A percentile compares a stretch with the other conserved stretches of the same genome.
Conservation (phyloP, 2,329 filamentous ascomycete genomes). For the Shiraia bambusicola region DNA sequence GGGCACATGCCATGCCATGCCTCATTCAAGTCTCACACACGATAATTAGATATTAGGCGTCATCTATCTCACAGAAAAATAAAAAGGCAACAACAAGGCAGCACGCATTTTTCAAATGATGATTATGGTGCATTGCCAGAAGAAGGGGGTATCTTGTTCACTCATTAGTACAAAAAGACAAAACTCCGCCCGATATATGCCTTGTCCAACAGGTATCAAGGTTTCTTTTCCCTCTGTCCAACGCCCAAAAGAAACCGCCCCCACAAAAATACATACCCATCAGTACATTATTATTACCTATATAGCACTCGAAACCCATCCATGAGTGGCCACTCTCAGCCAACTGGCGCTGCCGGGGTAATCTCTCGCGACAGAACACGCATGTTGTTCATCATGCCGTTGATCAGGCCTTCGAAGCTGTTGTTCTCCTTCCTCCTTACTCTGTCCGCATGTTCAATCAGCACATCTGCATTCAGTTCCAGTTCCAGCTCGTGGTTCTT, state of each 20-base stretch:
- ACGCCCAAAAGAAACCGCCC: conserved; percentile 4
- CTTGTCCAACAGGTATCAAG: conserved; percentile 1
- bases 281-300: conserved; percentile 9
- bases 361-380: conserved; percentile 41
- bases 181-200: conserved; percentile 28
- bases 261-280: conserved; percentile 10
- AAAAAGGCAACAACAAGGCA: conserved; percentile 5
- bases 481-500: conserved; percentile 83
- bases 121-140: conserved; percentile 1
- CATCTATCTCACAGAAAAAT: background rate
- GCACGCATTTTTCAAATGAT: background rate
- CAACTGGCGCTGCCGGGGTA: conserved; percentile 19
- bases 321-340: background rate
- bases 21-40: background rate
- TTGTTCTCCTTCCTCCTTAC: conserved; percentile 53
- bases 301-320: background rate
- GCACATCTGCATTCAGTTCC: conserved; percentile 64
- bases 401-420: conserved; percentile 63
- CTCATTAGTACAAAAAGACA: conserved; percentile 20
- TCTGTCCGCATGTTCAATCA: conserved; percentile 66
- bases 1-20: background rate
- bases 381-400: conserved; percentile 71
- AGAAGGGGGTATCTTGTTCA: conserved; percentile 37
- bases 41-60: background rate
- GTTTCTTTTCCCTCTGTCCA: conserved; percentile 1